Percentiles rank a stretch among this genome's conserved stretches.
Evolutionary conservation across 2,329 filamentous ascomycete genomes (phyloP).

Genomic region (Teratosphaeria viscida): DNA sequence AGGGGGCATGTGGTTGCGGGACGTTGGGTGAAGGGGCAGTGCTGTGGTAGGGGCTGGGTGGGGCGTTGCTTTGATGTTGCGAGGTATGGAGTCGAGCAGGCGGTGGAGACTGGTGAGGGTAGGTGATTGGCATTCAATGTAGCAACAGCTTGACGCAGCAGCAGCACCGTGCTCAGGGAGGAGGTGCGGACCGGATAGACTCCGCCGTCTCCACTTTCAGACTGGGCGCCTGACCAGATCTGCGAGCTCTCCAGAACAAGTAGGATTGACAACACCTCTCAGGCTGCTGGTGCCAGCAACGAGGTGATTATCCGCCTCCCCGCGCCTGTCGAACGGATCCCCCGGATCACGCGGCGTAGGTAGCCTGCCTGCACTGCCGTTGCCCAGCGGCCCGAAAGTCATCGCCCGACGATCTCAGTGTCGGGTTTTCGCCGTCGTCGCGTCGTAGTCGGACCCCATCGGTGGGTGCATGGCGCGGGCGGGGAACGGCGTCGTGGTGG

Average conservation of each 20-base stretch:
- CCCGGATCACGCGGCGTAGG: not conserved
- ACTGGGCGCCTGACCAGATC: no score
- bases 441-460: not conserved
- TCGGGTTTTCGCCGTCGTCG: not conserved
- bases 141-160: no score
- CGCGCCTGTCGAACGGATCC: not conserved
- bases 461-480: not conserved
- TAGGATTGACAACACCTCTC: no score
- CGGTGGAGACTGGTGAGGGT: no score
- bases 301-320: no score
- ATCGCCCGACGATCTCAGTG: not conserved
- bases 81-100: not conserved
- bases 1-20: not conserved
- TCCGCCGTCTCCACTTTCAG: no score
- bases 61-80: not conserved
- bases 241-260: no score
- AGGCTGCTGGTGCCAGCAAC: no score
- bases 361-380: not conserved
- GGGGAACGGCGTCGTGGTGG: not conserved
- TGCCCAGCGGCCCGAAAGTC: not conserved
- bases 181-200: no score
- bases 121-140: no score
- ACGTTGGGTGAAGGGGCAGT: not conserved
- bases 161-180: no score
- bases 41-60: not conserved